A percentile compares a stretch with the other conserved stretches of the same genome.
phyloP scores from a whole-genome alignment of 306 rosid species.

The Acacia acuminata region DNA sequence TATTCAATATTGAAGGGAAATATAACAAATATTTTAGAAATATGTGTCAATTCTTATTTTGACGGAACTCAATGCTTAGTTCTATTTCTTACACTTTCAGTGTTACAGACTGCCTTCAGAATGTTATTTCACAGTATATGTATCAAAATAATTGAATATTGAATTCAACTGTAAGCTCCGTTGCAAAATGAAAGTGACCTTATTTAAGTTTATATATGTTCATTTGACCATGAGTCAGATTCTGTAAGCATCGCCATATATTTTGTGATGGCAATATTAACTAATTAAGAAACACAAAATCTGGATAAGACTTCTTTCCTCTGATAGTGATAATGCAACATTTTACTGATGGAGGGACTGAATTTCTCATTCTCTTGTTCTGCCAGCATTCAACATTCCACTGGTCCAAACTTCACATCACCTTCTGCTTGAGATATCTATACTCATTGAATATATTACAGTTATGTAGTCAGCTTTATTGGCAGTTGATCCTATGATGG shows the following conservation, averaged over 20 bases:
- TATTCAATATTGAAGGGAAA: slow-evolving; percentile 1
- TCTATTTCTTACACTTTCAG: background rate
- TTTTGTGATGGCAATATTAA: background rate
- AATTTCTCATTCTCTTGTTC: background rate
- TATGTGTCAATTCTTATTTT: background rate
- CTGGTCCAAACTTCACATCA: slow-evolving; percentile 4
- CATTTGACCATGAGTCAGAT: slow-evolving; percentile 18
- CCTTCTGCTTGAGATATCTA: background rate
- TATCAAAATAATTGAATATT: background rate
- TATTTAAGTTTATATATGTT: background rate
- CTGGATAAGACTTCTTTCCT: slow-evolving; percentile 6
- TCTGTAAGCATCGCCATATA: slow-evolving; percentile 6
- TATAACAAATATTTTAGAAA: background rate
- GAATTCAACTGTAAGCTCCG: background rate
- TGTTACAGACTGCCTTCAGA: background rate
- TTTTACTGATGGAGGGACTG: too few species aligned
- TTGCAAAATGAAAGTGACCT: background rate
- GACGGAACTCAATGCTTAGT: background rate
- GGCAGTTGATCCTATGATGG: background rate
- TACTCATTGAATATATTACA: background rate
- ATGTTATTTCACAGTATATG: background rate
- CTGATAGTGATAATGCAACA: background rate
- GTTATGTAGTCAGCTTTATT: background rate
- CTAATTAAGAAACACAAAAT: background rate
- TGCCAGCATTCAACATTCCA: background rate